Evolutionary conservation across 352 stramenopile genomes (phyloP).

Genomic region (Blastocystis sp.): DNA sequence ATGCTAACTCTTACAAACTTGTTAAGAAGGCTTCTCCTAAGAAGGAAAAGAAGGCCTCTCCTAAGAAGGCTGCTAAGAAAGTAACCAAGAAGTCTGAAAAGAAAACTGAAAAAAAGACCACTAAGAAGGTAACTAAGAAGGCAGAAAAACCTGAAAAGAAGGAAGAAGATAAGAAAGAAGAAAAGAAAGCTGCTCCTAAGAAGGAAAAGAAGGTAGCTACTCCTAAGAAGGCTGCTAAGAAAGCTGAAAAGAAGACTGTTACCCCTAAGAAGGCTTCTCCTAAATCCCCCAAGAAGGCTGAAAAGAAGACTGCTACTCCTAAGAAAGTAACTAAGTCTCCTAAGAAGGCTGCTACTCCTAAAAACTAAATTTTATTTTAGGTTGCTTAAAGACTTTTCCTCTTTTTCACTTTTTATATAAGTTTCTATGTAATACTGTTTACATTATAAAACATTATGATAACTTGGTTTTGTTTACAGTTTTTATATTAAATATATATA

Average conservation of each 20-base stretch:
- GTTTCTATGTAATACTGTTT: too few species aligned
- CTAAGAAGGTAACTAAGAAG: slow-evolving; percentile 21
- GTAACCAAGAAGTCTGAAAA: too few species aligned
- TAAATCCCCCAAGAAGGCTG: background rate
- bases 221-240: slow-evolving; percentile 13
- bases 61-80: slow-evolving; percentile 1
- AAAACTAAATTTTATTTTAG: too few species aligned
- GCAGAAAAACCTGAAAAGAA: slow-evolving; percentile 10
- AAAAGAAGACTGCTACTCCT: background rate
- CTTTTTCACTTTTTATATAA: too few species aligned
- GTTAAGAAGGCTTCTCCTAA: too few species aligned
- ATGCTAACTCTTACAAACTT: slow-evolving; percentile 31
- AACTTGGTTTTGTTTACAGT: too few species aligned
- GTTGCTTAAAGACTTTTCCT: too few species aligned
- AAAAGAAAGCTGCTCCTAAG: slow-evolving; percentile 5
- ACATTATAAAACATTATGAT: too few species aligned
- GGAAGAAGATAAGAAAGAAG: slow-evolving; percentile 15
- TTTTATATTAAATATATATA: too few species aligned
- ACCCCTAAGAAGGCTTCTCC: background rate
- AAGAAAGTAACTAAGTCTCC: slow-evolving; percentile 8
- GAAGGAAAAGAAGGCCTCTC: background rate
- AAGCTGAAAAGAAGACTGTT: slow-evolving; percentile 25
- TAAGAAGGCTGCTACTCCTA: slow-evolving; percentile 27
- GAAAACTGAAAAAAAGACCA: slow-evolving; percentile 2
- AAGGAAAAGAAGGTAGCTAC: slow-evolving; percentile 12